Evolutionary conservation across 352 stramenopile genomes (phyloP).

Genomic region (Blastocystis sp.): DNA sequence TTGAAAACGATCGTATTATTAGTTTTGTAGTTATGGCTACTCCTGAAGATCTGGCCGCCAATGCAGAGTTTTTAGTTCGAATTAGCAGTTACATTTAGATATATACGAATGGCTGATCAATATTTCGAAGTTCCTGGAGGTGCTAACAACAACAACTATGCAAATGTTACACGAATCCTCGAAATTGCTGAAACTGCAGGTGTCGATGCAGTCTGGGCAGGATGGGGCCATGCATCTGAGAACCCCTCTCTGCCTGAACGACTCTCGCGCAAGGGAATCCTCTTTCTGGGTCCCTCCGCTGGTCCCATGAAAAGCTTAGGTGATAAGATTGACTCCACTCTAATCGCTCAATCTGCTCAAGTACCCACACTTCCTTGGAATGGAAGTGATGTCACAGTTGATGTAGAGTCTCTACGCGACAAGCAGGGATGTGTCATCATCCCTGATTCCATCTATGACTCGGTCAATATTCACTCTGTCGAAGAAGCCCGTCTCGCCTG

Average conservation of each 20-base stretch:
- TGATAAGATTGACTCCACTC: conserved; percentile 96
- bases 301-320: conserved; percentile 96
- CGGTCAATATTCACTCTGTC: conserved; percentile 72
- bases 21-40: conserved; percentile 98
- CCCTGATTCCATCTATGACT: conserved; percentile 86
- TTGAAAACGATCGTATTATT: conserved; percentile 81
- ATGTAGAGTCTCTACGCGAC: conserved; percentile 73
- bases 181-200: conserved; percentile 75
- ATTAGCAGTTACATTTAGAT: conserved; percentile 71
- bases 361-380: conserved; percentile 99
- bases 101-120: conserved; percentile 99
- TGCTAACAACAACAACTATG: conserved; percentile 99
- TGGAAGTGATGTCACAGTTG: conserved; percentile 86
- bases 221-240: conserved; percentile 97
- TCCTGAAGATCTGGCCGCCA: conserved; percentile 95
- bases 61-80: conserved; percentile 85
- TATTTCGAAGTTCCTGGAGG: conserved; percentile 98
- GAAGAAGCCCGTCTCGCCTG: conserved; percentile 87
- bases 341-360: conserved; percentile 96
- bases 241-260: conserved; percentile 93
- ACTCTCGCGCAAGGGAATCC: conserved; percentile 77
- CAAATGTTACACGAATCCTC: conserved; percentile 97
- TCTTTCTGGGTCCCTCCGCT: conserved; percentile 85
- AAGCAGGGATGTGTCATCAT: conserved; percentile 73
- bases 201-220: conserved; percentile 72